Evolutionary conservation across 2,329 filamentous ascomycete species (phyloP).

Genomic region (Aspergillus bombycis): DNA sequence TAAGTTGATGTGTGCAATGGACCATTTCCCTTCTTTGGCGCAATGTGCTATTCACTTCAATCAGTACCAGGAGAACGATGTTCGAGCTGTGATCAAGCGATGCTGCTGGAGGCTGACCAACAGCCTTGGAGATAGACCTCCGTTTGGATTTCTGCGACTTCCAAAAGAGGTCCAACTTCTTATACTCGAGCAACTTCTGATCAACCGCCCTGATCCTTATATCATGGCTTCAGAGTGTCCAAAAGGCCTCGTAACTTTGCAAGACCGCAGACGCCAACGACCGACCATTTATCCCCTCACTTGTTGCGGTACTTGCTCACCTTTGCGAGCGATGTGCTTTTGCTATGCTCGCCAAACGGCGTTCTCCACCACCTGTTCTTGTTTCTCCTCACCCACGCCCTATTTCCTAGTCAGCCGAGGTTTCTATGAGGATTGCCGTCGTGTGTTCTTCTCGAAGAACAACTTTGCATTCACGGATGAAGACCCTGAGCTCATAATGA

Average conservation of each 20-base stretch:
- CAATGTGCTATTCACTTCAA: conserved; percentile 27
- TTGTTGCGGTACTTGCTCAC: conserved; percentile 30
- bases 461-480: conserved; percentile 27
- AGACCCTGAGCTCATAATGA: conserved; percentile 27
- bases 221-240: conserved; percentile 10
- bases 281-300: conserved; percentile 11
- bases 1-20: conserved; percentile 19
- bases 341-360: conserved; percentile 25
- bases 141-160: conserved; percentile 27
- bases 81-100: conserved; percentile 19
- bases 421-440: conserved; percentile 26
- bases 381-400: conserved; percentile 25
- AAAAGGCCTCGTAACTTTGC: conserved; percentile 18
- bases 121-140: conserved; percentile 9
- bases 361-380: conserved; percentile 29
- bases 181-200: conserved; percentile 24
- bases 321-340: conserved; percentile 24
- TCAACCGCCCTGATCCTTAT: conserved; percentile 19
- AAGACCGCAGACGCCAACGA: conserved; percentile 19
- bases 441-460: conserved; percentile 26
- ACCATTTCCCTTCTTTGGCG: conserved; percentile 25
- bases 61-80: conserved; percentile 15
- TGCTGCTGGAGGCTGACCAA: conserved; percentile 22
- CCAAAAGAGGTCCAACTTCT: conserved; percentile 34
- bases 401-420: conserved; percentile 30